phyloP scores from a whole-genome alignment of 441 rosid genomes.

The Pelargonium australe region DNA sequence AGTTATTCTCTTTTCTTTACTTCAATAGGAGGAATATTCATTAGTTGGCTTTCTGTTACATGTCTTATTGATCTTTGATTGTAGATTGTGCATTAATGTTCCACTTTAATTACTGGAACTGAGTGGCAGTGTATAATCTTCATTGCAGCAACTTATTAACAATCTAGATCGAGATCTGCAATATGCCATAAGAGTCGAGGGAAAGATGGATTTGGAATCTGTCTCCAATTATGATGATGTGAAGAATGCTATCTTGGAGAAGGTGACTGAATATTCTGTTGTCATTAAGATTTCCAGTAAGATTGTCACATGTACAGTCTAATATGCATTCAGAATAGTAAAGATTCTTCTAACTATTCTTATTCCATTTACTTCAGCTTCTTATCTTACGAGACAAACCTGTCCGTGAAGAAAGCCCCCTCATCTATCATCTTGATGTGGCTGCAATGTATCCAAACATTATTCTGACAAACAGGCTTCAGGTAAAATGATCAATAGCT shows the following conservation, averaged over 20 bases:
- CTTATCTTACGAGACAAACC: constrained; percentile 70
- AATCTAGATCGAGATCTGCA: constrained; percentile 96
- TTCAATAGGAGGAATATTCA: too few relatives aligned
- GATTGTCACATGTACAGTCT: constrained; percentile 3
- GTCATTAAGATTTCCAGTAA: constrained; percentile 13
- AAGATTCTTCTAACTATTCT: constrained; percentile 12
- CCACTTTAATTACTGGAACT: constrained; percentile 7
- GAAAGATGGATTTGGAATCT: constrained; percentile 80
- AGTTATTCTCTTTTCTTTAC: too few relatives aligned
- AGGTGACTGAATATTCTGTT: constrained; percentile 44
- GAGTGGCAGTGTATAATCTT: constrained; percentile 32
- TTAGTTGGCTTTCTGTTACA: constrained; percentile 5
- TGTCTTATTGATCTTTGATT: not conserved
- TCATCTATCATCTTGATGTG: constrained; percentile 95
- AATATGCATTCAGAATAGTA: constrained; percentile 7
- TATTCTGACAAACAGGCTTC: constrained; percentile 96
- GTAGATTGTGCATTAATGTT: not conserved
- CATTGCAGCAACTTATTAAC: constrained; percentile 71
- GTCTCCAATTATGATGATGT: constrained; percentile 87
- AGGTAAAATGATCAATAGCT: constrained; percentile 45
- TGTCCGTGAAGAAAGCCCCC: constrained; percentile 87
- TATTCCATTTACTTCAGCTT: constrained; percentile 53
- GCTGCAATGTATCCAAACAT: constrained; percentile 99
- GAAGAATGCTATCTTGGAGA: constrained; percentile 65
- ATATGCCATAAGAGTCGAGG: constrained; percentile 92